Percentiles rank a stretch among this genome's conserved stretches.
phyloP scores from a whole-genome alignment of 2,329 filamentous ascomycete genomes.

The Orbilia ellipsospora region DNA sequence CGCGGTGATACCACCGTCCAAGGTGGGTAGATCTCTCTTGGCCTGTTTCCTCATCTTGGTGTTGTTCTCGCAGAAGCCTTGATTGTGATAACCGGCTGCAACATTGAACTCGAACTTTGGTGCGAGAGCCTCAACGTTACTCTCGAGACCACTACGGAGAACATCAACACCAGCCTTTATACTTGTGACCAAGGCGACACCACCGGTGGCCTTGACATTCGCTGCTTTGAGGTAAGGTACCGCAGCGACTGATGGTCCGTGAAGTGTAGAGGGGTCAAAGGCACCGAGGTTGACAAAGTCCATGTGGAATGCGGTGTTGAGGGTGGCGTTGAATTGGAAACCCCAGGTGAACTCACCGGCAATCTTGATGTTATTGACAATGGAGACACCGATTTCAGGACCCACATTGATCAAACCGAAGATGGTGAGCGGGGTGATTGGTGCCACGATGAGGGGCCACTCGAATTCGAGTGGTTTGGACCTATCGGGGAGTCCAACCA shows the following conservation, averaged over 20 bases:
- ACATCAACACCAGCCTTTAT: neutral
- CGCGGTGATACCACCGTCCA: too few relatives aligned
- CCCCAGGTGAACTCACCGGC: slow-evolving; percentile 1
- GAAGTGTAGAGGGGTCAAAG: slow-evolving; percentile 16
- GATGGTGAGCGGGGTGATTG: neutral
- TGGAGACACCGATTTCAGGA: neutral
- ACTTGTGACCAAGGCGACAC: neutral
- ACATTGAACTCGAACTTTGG: slow-evolving; percentile 9
- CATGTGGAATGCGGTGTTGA: slow-evolving; percentile 5
- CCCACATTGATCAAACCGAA: neutral
- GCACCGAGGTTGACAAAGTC: slow-evolving; percentile 4
- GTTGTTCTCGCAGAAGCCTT: slow-evolving; percentile 5
- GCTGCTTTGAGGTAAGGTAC: slow-evolving; percentile 4
- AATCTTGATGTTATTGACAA: neutral
- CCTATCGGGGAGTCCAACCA: neutral
- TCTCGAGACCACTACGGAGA: slow-evolving; percentile 1
- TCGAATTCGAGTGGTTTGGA: neutral
- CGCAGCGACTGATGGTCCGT: neutral
- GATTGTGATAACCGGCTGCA: neutral
- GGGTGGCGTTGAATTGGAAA: neutral
- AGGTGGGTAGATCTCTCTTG: neutral
- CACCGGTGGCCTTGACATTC: neutral
- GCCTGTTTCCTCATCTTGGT: neutral
- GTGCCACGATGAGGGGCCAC: neutral
- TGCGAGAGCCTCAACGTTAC: neutral